Conservation (phyloP, 352 stramenopile genomes). For the Pilasporangium apinafurcum region DNA sequence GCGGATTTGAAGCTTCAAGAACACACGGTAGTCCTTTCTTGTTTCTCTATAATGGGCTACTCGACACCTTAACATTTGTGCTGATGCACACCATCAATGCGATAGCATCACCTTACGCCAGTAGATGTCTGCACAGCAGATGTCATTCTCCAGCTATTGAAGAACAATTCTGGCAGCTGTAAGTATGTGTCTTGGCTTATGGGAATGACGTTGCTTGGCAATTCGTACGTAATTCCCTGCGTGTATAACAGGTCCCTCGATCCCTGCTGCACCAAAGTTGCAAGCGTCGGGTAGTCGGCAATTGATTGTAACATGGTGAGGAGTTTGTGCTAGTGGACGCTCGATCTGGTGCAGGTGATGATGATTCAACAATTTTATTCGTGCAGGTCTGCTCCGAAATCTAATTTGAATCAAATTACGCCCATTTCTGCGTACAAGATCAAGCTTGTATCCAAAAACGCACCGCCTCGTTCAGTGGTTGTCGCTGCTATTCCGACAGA, state of each 20-base stretch:
- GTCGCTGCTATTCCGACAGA: conserved; percentile 20
- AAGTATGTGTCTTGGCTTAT: too few species aligned
- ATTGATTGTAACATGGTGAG: conserved; percentile 32
- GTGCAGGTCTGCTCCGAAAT: conserved; percentile 17
- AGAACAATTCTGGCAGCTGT: conserved; percentile 30
- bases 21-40: conserved; percentile 29
- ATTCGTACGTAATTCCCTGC: not conserved
- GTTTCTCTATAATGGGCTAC: too few species aligned
- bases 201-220: not conserved
- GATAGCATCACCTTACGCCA: conserved; percentile 50
- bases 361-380: too few species aligned
- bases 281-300: conserved; percentile 7
- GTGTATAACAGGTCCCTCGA: conserved; percentile 21
- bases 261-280: conserved; percentile 15
- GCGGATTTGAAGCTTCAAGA: conserved; percentile 45
- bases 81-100: too few species aligned
- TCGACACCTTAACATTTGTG: too few species aligned
- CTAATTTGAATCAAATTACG: conserved; percentile 34
- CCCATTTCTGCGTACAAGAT: conserved; percentile 69
- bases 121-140: conserved; percentile 50
- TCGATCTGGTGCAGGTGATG: not conserved
- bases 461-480: conserved; percentile 11
- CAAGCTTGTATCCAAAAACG: conserved; percentile 10
- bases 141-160: conserved; percentile 37
- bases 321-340: not conserved